These are phyloP conservation scores for Phytophthora meadii DNA, from an alignment of 352 stramenopile genomes.

Conservation along the genomic window DNA sequence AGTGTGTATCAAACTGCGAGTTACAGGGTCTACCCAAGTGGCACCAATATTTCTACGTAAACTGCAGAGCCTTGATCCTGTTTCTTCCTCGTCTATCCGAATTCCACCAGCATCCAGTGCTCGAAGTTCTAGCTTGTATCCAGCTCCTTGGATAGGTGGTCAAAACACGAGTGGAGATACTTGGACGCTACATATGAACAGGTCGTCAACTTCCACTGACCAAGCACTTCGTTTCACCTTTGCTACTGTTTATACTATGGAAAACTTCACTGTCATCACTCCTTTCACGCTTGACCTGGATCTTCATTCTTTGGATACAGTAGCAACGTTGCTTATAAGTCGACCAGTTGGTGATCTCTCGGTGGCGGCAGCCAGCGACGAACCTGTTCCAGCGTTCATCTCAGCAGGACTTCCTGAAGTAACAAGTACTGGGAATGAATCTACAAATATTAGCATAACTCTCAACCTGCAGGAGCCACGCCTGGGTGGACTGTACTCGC, in stretches of 20 bases:
- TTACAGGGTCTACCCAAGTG: conserved; percentile 4
- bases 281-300: conserved; percentile 23
- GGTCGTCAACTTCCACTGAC: neutral
- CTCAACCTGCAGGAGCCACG: conserved; percentile 17
- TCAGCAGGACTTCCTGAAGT: conserved; percentile 11
- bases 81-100: conserved; percentile 8
- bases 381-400: conserved; percentile 14
- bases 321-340: conserved; percentile 2
- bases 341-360: conserved; percentile 11
- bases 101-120: neutral
- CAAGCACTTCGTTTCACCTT: conserved; percentile 22
- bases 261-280: conserved; percentile 6
- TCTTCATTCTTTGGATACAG: conserved; percentile 1
- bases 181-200: conserved; percentile 10
- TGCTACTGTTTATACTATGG: conserved; percentile 5
- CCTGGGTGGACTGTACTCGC: conserved; percentile 21
- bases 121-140: conserved; percentile 5
- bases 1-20: conserved; percentile 16
- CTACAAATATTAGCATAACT: conserved; percentile 4
- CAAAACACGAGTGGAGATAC: conserved; percentile 1
- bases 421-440: neutral
- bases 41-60: conserved; percentile 23
- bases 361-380: neutral
- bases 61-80: conserved; percentile 6
- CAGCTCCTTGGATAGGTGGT: conserved; percentile 18